Evolutionary conservation across 163 green algal species (phyloP).

Genomic region (Volvox carteri): DNA sequence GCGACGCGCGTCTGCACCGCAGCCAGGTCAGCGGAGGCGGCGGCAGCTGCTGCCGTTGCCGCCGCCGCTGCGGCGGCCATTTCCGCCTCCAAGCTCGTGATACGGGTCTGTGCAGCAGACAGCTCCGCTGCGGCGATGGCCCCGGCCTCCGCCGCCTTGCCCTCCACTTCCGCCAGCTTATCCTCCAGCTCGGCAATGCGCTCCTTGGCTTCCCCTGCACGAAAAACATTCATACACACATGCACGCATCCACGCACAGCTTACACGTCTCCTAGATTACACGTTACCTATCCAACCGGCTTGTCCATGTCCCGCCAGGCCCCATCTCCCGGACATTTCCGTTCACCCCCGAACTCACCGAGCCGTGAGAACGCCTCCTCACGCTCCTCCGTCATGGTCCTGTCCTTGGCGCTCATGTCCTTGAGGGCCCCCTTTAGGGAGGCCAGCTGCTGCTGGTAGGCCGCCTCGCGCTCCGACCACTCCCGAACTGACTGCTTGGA

Average conservation of each 20-base stretch:
- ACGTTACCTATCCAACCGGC: too few relatives aligned
- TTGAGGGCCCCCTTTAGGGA: conserved; percentile 56
- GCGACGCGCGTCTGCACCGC: neutral
- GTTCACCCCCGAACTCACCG: conserved; percentile 19
- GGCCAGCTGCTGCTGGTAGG: conserved; percentile 56
- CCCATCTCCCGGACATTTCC: too few relatives aligned
- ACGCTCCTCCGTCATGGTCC: conserved; percentile 35
- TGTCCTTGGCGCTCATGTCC: too few relatives aligned
- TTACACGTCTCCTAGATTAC: too few relatives aligned
- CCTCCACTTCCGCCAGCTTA: neutral
- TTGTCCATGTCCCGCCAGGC: too few relatives aligned
- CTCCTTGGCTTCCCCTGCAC: conserved; percentile 38
- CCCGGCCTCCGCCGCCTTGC: neutral
- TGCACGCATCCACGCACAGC: neutral
- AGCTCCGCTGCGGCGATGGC: neutral
- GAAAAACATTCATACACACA: neutral
- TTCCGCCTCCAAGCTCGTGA: neutral
- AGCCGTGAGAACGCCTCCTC: conserved; percentile 34
- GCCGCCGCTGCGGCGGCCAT: neutral
- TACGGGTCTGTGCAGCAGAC: neutral
- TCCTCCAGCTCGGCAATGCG: conserved; percentile 45
- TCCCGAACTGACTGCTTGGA: conserved; percentile 29
- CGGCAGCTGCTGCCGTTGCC: neutral
- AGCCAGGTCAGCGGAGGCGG: neutral
- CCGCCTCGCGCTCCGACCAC: conserved; percentile 33